Evolutionary conservation across 306 rosid species (phyloP).

Genomic region (Sesbania bispinosa): DNA sequence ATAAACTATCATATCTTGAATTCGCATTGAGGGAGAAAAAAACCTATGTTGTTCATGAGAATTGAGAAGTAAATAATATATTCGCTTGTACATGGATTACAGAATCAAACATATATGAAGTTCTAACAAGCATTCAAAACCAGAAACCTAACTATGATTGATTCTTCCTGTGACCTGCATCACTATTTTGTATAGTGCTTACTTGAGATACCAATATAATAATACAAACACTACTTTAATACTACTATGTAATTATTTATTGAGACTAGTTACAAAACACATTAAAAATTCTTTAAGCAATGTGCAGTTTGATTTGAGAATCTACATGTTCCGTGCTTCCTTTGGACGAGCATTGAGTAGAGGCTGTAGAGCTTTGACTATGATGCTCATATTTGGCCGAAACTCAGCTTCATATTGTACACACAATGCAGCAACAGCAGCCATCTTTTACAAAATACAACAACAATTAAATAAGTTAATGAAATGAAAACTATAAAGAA

Average conservation of each 20-base stretch:
- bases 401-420: constrained; percentile 79
- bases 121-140: constrained; percentile 6
- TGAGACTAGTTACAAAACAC: neutral
- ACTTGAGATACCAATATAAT: constrained; percentile 8
- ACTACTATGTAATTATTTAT: neutral
- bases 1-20: too few species aligned
- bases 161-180: constrained; percentile 5
- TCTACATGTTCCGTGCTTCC: constrained; percentile 35
- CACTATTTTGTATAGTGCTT: constrained; percentile 17
- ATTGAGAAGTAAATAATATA: too few species aligned
- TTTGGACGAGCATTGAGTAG: constrained; percentile 50
- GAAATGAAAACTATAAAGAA: constrained; percentile 1
- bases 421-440: constrained; percentile 82
- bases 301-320: constrained; percentile 26
- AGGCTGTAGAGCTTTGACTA: constrained; percentile 73
- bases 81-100: too few species aligned
- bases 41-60: too few species aligned
- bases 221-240: neutral
- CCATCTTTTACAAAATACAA: constrained; percentile 42
- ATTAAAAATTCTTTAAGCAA: neutral
- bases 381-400: constrained; percentile 77
- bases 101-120: neutral
- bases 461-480: neutral
- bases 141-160: constrained; percentile 19
- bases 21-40: too few species aligned